Base-by-base conservation (phyloP, 2,329 filamentous ascomycete species). In the Nakataea oryzae region DNA sequence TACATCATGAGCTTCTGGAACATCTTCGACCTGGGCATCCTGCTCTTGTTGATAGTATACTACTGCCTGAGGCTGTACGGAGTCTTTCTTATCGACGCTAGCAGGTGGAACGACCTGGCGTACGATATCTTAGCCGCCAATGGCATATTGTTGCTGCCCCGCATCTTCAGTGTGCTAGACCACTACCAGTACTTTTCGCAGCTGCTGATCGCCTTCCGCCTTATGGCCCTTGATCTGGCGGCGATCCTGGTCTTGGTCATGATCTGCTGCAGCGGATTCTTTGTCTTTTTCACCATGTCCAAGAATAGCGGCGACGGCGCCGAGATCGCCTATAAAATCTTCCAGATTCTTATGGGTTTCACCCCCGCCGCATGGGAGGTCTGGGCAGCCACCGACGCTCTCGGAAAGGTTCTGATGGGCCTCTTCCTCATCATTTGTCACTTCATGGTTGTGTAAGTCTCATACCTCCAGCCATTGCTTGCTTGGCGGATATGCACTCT, bases 1-100 rank as follows among this genome's bases (percentile, higher is more conserved):
- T 97, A 97, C 75, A 91, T 97, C 70, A 93, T 97, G 86, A 96
- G 91, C 72, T 95, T 97, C 73, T 97, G 93, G 93, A 97, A 97
- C 73, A 86, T 93, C 50, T 96, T 97, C 73, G 93, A 97, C 71
- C 79, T 97, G 50, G 93, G 93, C 11, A 97, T 97, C 61, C 77
- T 97, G 61, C 76, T 96, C 28, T 79, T 97, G 64, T 85, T 97
- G 68, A 86, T 96, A 69, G 83, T 90, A 62, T 97, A 97, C 77
- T 96, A 96, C 72, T 90, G 89, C 69, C 86, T 97, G 77, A 86
- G 93, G 62, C 81, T 95, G 17, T 96, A 96, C 69, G 91, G 92
- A 26, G 88, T 96, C 60, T 86, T 96, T 64, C 80, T 96, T 67
- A 86, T 91, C 1, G 89, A 93, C 66, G 83, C 87, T 58, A 82